Base-by-base conservation (phyloP, 805 yeast species). In the Lachancea nothofagi region DNA sequence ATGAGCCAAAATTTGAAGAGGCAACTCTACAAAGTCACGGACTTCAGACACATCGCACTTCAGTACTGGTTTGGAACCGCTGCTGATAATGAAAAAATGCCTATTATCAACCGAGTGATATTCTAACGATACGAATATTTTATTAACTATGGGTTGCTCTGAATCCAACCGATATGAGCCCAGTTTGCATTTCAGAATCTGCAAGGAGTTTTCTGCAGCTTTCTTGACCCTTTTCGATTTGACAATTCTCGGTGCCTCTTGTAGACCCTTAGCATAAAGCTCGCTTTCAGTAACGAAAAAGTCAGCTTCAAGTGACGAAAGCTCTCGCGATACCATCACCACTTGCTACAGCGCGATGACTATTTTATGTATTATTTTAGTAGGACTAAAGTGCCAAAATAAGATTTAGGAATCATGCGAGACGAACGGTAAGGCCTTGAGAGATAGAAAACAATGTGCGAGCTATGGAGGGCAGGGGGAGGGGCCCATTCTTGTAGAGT, bases 1-100 rank as follows among this genome's bases (percentile, higher is more conserved):
- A 8, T 40, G 43, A 9, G 43, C 33, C 38, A 34, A 15, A 2
- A 40, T 22, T 28, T 29, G 31, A 2, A 40, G 35, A 12, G 43
- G 27, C 14, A 29, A 22, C 10, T 40, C 35, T 5, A 40, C 17
- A 14, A 15, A 7, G 8, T 34, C 39, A 7, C 37, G 23, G 10
- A 19, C 27, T 2, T 24, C 31, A 7, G 38, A 33, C 18, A 34
- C 39, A 29, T 34, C 24, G 35, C 43, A 40, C 17, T 40, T 40
- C 23, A 40, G 12, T 7, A 40, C 15, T 2, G 43, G 43, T 14
- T 21, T 27, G 7, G 31, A 21, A 8, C 33, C 38, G 17, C 26
- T 19, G 17, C 24, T 35, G 19, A 20, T 32, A 15, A 35, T 28
- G 32, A 35, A 35, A 17, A 35, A 35, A 9, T 20, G 38, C 25